These are phyloP conservation scores for Fonsecaea pugnacius DNA, from an alignment of 2,329 filamentous ascomycete genomes.

Conservation along the genomic window DNA sequence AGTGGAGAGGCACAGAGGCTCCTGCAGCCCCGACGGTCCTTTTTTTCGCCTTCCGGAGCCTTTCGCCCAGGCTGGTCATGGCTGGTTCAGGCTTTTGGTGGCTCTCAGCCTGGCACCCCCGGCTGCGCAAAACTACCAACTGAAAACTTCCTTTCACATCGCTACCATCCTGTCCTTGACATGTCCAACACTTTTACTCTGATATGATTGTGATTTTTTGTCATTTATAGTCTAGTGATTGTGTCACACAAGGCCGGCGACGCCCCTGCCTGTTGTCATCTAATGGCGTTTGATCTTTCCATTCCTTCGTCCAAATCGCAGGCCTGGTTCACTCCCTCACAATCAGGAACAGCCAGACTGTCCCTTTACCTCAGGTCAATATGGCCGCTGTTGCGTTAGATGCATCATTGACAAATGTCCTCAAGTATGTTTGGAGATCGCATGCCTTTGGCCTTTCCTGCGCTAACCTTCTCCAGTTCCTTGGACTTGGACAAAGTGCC, in stretches of 20 bases:
- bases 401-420: constrained; percentile 36
- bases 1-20: constrained; percentile 4
- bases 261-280: constrained; percentile 4
- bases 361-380: not conserved
- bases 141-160: not conserved
- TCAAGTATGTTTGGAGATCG: constrained; percentile 32
- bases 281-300: constrained; percentile 25
- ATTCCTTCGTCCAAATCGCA: constrained; percentile 13
- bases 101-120: not conserved
- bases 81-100: constrained; percentile 6
- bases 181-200: not conserved
- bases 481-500: constrained; percentile 83
- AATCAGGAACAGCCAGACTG: not conserved
- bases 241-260: not conserved
- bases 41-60: constrained; percentile 1
- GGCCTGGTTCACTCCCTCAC: not conserved
- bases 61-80: not conserved
- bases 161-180: not conserved
- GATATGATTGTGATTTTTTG: constrained; percentile 7
- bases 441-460: not conserved
- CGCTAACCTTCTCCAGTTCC: constrained; percentile 58
- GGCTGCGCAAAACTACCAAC: not conserved
- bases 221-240: not conserved
- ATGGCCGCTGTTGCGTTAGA: constrained; percentile 31
- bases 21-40: constrained; percentile 2